These are phyloP conservation scores for Castanea sativa DNA, from an alignment of 306 rosid species.

Conservation along the genomic window DNA sequence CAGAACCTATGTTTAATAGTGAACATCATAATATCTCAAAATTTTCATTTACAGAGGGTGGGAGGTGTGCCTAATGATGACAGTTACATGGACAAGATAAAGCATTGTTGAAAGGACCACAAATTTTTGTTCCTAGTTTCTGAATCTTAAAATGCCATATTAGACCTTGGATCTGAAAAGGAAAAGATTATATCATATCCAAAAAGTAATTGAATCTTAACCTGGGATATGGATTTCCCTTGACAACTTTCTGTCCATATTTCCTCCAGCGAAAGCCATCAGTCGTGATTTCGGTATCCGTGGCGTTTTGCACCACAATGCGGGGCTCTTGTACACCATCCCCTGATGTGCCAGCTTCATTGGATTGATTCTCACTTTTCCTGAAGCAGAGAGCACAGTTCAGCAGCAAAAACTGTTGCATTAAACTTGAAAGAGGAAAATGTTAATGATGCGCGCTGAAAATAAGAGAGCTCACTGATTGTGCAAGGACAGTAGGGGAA, in stretches of 20 bases:
- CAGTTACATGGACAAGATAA: no score
- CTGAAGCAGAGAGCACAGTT: conserved; percentile 38
- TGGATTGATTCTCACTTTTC: conserved; percentile 56
- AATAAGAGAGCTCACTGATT: neutral
- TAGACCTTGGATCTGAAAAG: neutral
- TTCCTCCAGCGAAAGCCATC: conserved; percentile 98
- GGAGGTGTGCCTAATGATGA: no score
- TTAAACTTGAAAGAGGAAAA: neutral
- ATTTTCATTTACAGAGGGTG: no score
- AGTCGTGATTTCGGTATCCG: conserved; percentile 56
- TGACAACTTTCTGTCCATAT: conserved; percentile 95
- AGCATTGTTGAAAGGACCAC: neutral
- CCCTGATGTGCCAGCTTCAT: conserved; percentile 51
- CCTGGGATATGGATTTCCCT: conserved; percentile 94
- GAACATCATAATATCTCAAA: no score
- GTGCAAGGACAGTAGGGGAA: neutral
- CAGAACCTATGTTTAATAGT: no score
- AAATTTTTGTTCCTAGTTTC: neutral
- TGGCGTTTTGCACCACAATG: conserved; percentile 54
- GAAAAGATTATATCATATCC: neutral
- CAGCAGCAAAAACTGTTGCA: conserved; percentile 6
- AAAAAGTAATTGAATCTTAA: conserved; percentile 16
- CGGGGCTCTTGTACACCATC: conserved; percentile 58
- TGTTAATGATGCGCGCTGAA: neutral
- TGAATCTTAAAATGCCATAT: neutral